Evolutionary conservation across 2,329 filamentous ascomycete genomes (phyloP).

Genomic region (Colletotrichum lentis): DNA sequence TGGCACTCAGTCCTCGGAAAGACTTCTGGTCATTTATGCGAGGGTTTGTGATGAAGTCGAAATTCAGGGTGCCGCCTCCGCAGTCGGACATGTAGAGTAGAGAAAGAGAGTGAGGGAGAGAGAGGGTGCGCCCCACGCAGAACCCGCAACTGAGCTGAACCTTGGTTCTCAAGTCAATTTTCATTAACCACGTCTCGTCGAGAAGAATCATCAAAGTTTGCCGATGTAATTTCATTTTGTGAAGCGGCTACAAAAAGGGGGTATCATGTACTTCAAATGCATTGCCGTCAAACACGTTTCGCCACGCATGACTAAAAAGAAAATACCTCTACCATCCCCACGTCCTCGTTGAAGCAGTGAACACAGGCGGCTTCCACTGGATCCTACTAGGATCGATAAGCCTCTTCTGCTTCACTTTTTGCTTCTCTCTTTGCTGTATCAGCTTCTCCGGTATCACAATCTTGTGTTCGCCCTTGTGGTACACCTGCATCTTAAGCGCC

Average conservation of each 20-base stretch:
- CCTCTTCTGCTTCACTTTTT: conserved; percentile 78
- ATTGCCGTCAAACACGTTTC: neutral
- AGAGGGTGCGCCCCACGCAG: conserved; percentile 19
- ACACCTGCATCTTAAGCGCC: conserved; percentile 92
- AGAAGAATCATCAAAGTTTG: neutral
- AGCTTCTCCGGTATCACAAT: conserved; percentile 89
- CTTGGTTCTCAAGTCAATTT: neutral
- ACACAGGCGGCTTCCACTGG: conserved; percentile 96
- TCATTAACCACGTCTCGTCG: neutral
- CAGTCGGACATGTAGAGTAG: conserved; percentile 15
- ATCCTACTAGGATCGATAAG: conserved; percentile 80
- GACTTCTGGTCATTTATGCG: neutral
- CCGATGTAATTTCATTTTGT: neutral
- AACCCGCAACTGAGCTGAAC: neutral
- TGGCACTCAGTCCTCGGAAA: neutral
- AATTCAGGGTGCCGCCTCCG: conserved; percentile 25
- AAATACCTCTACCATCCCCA: conserved; percentile 81
- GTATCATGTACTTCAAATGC: conserved; percentile 34
- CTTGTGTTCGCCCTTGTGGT: conserved; percentile 96
- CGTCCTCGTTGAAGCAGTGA: conserved; percentile 86
- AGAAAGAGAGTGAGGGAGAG: no score
- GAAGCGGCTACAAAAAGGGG: neutral
- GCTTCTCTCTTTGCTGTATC: conserved; percentile 79
- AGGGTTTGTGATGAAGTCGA: conserved; percentile 9
- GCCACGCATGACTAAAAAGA: neutral